These are phyloP conservation scores for Paramecium sexaurelia DNA, from an alignment of 73 alveolate species.

Conservation along the genomic window DNA sequence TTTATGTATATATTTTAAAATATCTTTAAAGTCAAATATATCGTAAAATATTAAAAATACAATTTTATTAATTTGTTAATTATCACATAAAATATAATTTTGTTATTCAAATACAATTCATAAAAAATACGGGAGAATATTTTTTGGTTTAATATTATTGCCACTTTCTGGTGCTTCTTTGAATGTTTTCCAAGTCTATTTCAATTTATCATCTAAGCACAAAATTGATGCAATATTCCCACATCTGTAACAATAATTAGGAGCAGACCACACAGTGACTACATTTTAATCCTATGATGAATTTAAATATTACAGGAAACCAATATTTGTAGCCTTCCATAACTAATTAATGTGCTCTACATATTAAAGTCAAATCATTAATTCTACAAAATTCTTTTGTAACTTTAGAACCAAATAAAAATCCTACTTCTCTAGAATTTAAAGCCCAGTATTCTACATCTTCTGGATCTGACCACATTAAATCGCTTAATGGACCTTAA, in stretches of 20 bases:
- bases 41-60: too few species aligned
- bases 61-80: too few species aligned
- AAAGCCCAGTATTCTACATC: slow-evolving; percentile 88
- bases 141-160: slow-evolving; percentile 69
- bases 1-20: too few species aligned
- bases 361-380: slow-evolving; percentile 82
- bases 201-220: slow-evolving; percentile 81
- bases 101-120: slow-evolving; percentile 61
- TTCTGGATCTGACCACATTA: slow-evolving; percentile 95
- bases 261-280: slow-evolving; percentile 98
- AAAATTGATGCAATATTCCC: slow-evolving; percentile 93
- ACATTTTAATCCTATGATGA: slow-evolving; percentile 79
- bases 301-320: slow-evolving; percentile 77
- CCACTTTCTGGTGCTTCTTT: slow-evolving; percentile 73
- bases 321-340: slow-evolving; percentile 88
- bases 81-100: too few species aligned
- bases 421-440: slow-evolving; percentile 72
- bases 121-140: slow-evolving; percentile 75
- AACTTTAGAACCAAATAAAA: slow-evolving; percentile 73
- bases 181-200: slow-evolving; percentile 77
- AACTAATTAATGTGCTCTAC: slow-evolving; percentile 88
- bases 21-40: too few species aligned
- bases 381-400: slow-evolving; percentile 81
- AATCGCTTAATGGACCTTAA: slow-evolving; percentile 89
- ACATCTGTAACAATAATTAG: slow-evolving; percentile 97